Percentiles rank a stretch among this genome's conserved stretches.
These are phyloP conservation scores for Cenchrus fungigraminus DNA, from an alignment of 176 grass and related monocot genomes.

Conservation along the genomic window DNA sequence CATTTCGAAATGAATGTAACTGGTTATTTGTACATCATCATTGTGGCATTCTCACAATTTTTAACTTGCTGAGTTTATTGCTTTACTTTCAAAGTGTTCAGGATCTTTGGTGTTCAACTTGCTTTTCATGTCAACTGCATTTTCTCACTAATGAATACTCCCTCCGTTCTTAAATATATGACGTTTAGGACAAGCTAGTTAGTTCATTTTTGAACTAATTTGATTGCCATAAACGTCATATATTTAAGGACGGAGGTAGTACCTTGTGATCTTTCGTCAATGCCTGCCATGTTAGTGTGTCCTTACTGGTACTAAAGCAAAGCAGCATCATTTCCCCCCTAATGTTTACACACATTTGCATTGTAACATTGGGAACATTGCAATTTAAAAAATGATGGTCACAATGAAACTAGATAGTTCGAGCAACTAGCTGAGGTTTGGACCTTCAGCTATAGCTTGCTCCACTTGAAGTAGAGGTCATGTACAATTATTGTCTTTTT, in stretches of 20 bases:
- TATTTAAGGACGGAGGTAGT: no score
- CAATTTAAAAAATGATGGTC: neutral
- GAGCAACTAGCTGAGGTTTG: conserved; percentile 14
- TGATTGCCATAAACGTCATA: no score
- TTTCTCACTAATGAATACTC: conserved; percentile 11
- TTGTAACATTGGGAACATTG: neutral
- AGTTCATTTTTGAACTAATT: no score
- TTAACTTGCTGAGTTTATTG: neutral
- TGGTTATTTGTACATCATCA: neutral
- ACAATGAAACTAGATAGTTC: neutral
- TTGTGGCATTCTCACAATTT: neutral
- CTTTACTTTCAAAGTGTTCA: neutral
- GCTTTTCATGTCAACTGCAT: conserved; percentile 1
- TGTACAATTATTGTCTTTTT: neutral
- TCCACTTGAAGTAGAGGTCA: conserved; percentile 32
- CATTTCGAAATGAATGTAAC: neutral
- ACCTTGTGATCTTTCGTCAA: neutral
- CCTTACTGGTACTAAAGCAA: neutral
- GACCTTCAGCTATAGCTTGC: conserved; percentile 10
- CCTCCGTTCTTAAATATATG: no score
- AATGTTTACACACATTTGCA: conserved; percentile 15
- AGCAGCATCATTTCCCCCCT: neutral
- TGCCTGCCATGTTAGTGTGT: neutral
- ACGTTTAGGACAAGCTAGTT: no score
- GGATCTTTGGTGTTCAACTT: neutral